phyloP scores from a whole-genome alignment of 1,284 basidiomycete genomes.

The Psilocybe mexicana region DNA sequence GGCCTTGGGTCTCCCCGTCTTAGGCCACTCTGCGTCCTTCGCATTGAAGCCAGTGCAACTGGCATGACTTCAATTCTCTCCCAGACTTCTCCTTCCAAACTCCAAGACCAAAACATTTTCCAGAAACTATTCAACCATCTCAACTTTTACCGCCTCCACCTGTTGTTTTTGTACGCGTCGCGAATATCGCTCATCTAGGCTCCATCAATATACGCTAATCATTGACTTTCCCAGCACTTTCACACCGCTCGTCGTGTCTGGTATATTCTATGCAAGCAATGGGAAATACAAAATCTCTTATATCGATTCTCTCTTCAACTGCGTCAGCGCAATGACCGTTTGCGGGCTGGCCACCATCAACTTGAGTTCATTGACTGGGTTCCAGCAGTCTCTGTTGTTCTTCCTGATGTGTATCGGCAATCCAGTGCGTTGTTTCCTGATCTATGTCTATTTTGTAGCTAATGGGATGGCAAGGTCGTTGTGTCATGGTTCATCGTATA shows the following conservation, averaged over 20 bases:
- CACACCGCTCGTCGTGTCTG: slow-evolving; percentile 72
- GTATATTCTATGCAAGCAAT: slow-evolving; percentile 75
- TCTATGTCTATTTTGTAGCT: background rate
- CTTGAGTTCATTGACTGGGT: slow-evolving; percentile 69
- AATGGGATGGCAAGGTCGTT: slow-evolving; percentile 47
- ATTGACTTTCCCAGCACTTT: slow-evolving; percentile 55
- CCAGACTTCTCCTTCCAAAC: slow-evolving; percentile 1
- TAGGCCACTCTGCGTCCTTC: background rate
- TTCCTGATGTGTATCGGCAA: slow-evolving; percentile 73
- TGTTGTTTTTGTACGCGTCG: slow-evolving; percentile 39
- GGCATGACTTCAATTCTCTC: slow-evolving; percentile 20
- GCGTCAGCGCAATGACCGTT: slow-evolving; percentile 77
- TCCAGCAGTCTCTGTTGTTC: slow-evolving; percentile 78
- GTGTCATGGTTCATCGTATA: slow-evolving; percentile 76
- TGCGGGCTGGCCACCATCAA: slow-evolving; percentile 78
- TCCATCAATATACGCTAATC: slow-evolving; percentile 4
- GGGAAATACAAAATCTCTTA: slow-evolving; percentile 63
- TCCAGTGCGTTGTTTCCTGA: slow-evolving; percentile 49
- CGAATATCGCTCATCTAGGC: slow-evolving; percentile 8
- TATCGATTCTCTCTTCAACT: slow-evolving; percentile 76
- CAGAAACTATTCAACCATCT: slow-evolving; percentile 45
- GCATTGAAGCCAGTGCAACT: background rate
- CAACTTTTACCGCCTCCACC: slow-evolving; percentile 71
- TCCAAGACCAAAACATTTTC: slow-evolving; percentile 26
- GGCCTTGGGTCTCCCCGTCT: background rate